Percentiles rank a stretch among this genome's conserved stretches.
These are phyloP conservation scores for Solanum hybrid DNA, from an alignment of 305 asterid genomes.

Conservation along the genomic window DNA sequence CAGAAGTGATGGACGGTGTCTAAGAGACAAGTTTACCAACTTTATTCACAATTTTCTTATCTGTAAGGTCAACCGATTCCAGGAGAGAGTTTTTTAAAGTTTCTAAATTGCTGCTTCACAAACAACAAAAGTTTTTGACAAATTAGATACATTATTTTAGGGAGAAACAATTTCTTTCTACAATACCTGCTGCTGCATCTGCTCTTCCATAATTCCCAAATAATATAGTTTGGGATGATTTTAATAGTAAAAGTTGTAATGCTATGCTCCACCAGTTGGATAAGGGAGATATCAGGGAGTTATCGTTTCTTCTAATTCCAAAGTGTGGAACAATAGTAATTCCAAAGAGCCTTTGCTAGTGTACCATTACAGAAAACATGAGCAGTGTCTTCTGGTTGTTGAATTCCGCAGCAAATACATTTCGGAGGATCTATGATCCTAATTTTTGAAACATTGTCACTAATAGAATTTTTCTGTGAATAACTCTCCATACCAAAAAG, in stretches of 20 bases:
- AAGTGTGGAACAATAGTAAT: background rate
- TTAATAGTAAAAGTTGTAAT: background rate
- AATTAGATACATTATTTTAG: too few species aligned
- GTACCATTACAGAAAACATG: background rate
- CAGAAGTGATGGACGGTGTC: background rate
- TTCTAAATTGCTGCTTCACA: too few species aligned
- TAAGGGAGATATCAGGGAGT: background rate
- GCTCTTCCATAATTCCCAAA: too few species aligned
- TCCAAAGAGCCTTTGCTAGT: background rate
- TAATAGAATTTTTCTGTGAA: too few species aligned
- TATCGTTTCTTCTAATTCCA: background rate
- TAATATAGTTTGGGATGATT: too few species aligned
- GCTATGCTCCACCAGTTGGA: background rate
- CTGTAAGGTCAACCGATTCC: background rate
- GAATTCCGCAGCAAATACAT: background rate
- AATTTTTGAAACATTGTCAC: too few species aligned
- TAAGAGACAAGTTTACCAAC: background rate
- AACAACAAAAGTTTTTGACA: background rate
- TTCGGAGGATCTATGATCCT: background rate
- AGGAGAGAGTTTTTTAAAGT: background rate
- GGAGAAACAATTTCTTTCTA: too few species aligned
- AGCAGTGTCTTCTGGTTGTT: background rate
- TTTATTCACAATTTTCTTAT: background rate
- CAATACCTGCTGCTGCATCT: too few species aligned
- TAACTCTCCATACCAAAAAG: too few species aligned